A percentile compares a stretch with the other conserved stretches of the same genome.
Evolutionary conservation across 768 basidiomycete species (phyloP).

Genomic region (Phaeotremella fagi): DNA sequence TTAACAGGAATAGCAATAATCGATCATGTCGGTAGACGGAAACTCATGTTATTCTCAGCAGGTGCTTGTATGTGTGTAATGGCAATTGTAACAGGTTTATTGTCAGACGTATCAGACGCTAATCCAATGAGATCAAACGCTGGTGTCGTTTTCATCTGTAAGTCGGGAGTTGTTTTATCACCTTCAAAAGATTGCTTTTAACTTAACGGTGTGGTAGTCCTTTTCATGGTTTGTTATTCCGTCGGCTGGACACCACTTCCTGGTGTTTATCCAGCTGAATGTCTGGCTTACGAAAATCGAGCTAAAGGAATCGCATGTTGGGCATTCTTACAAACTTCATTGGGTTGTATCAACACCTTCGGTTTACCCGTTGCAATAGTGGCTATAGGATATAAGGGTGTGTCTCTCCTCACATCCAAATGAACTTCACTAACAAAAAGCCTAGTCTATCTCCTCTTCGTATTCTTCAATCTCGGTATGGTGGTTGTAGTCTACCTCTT

Average conservation of each 20-base stretch:
- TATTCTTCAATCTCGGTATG: conserved; percentile 55
- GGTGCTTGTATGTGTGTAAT: conserved; percentile 51
- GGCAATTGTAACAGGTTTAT: conserved; percentile 54
- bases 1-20: conserved; percentile 50
- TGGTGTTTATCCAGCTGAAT: conserved; percentile 58
- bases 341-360: conserved; percentile 41
- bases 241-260: conserved; percentile 61
- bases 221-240: conserved; percentile 51
- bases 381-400: conserved; percentile 16
- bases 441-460: conserved; percentile 56
- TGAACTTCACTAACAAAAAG: background rate
- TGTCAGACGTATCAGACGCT: conserved; percentile 49
- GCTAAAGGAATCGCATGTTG: conserved; percentile 57
- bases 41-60: conserved; percentile 52
- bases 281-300: conserved; percentile 55
- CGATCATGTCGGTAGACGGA: conserved; percentile 56
- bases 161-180: conserved; percentile 40
- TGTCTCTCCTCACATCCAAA: conserved; percentile 1
- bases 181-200: background rate
- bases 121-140: conserved; percentile 52
- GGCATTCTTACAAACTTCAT: conserved; percentile 52
- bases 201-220: conserved; percentile 5
- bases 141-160: conserved; percentile 54
- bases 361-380: conserved; percentile 19
- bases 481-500: conserved; percentile 54